Conservation (phyloP, 257 asterid genomes). For the Nemophila menziesii region DNA sequence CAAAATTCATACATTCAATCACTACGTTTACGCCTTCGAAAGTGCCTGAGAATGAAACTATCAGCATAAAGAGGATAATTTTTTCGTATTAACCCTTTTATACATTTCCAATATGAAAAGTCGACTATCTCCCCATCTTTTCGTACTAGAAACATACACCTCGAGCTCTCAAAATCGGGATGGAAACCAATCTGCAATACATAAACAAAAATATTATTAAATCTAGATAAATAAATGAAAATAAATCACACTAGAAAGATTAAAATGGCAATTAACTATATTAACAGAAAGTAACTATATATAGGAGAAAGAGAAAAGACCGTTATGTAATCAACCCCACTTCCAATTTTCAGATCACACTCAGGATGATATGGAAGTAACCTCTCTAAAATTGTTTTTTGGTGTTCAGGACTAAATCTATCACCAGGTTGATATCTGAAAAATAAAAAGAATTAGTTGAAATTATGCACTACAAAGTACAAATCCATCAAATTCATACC, state of each 20-base stretch:
- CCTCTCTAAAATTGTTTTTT: constrained; percentile 51
- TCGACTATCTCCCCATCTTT: constrained; percentile 80
- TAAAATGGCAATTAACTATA: background rate
- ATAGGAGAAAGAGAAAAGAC: constrained; percentile 4
- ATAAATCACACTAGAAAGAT: background rate
- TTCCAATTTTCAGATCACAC: constrained; percentile 50
- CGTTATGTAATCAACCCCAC: constrained; percentile 47
- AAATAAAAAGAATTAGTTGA: constrained; percentile 1
- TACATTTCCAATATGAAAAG: constrained; percentile 96
- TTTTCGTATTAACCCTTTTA: constrained; percentile 79
- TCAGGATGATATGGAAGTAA: constrained; percentile 65
- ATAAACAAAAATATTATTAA: constrained; percentile 12
- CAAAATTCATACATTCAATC: constrained; percentile 26
- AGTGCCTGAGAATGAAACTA: constrained; percentile 81
- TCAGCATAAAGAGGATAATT: constrained; percentile 90
- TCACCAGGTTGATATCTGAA: constrained; percentile 63
- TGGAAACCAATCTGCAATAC: constrained; percentile 77
- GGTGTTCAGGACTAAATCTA: constrained; percentile 54
- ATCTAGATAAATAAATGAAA: background rate
- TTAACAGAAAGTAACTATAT: background rate
- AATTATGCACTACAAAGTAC: background rate
- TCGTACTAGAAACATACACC: constrained; percentile 83
- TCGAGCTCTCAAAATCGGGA: constrained; percentile 70
- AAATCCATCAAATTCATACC: background rate
- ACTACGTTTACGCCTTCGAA: constrained; percentile 44